Conservation (phyloP, 768 basidiomycete genomes). For the Hygrophorus russula region DNA sequence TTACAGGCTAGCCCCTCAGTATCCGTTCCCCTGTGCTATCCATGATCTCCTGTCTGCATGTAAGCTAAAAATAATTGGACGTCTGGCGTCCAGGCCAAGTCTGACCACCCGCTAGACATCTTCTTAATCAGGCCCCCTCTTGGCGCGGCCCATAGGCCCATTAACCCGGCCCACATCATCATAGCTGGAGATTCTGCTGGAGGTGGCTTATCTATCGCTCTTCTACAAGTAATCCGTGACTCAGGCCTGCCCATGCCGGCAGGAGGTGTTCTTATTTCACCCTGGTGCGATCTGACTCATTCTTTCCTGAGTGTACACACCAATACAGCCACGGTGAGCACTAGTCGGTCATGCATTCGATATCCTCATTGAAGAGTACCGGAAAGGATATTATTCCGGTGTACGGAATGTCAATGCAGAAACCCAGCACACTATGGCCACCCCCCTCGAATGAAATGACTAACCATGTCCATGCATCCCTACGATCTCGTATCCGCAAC, state of each 20-base stretch:
- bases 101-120: conserved; percentile 39
- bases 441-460: conserved; percentile 61
- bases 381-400: conserved; percentile 66
- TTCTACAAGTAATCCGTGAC: conserved; percentile 85
- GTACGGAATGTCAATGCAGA: conserved; percentile 70
- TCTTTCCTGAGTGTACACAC: conserved; percentile 82
- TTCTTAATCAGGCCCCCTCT: conserved; percentile 85
- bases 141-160: conserved; percentile 63
- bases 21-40: conserved; percentile 88
- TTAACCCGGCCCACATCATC: conserved; percentile 74
- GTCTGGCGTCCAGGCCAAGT: not conserved
- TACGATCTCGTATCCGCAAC: conserved; percentile 53
- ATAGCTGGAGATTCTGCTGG: conserved; percentile 91
- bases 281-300: conserved; percentile 89
- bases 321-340: conserved; percentile 74
- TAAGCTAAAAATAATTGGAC: conserved; percentile 21
- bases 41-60: conserved; percentile 87
- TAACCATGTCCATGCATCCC: conserved; percentile 38
- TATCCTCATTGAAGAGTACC: not conserved
- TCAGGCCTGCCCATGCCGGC: conserved; percentile 71
- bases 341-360: not conserved
- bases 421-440: conserved; percentile 71
- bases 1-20: conserved; percentile 89
- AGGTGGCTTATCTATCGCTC: conserved; percentile 73
- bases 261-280: conserved; percentile 82